Conservation (phyloP, 2,329 filamentous ascomycete species). For the Phialemonium atrogriseum region DNA sequence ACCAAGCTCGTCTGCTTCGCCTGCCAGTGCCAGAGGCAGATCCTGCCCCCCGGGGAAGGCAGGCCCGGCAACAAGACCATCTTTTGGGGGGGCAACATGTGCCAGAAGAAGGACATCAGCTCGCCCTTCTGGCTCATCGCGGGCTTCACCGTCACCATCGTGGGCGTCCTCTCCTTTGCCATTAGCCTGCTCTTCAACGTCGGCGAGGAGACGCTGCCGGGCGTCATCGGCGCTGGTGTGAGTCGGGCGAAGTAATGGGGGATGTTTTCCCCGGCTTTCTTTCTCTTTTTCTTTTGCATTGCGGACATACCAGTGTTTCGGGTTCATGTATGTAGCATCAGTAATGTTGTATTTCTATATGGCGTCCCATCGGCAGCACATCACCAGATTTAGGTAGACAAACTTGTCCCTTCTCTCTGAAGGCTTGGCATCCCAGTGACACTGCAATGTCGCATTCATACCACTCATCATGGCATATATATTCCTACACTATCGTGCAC, state of each 20-base stretch:
- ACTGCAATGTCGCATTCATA: too few species aligned
- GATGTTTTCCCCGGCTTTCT: too few species aligned
- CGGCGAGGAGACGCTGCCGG: constrained; percentile 79
- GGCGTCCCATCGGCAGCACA: constrained; percentile 14
- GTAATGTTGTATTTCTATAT: constrained; percentile 16
- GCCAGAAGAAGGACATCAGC: constrained; percentile 87
- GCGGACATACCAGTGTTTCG: too few species aligned
- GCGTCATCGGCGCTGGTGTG: constrained; percentile 93
- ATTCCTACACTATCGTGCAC: too few species aligned
- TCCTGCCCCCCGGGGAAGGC: constrained; percentile 29
- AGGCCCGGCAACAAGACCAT: constrained; percentile 51
- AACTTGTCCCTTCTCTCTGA: too few species aligned
- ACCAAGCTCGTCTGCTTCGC: constrained; percentile 57
- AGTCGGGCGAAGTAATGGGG: constrained; percentile 58
- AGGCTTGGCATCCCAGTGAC: too few species aligned
- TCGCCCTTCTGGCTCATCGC: constrained; percentile 82
- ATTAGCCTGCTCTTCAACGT: constrained; percentile 76
- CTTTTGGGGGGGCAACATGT: constrained; percentile 77
- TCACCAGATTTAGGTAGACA: too few species aligned
- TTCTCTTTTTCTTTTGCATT: too few species aligned
- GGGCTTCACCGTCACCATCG: constrained; percentile 61
- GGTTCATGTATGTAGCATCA: too few species aligned
- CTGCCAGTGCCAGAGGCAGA: constrained; percentile 64
- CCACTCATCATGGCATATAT: too few species aligned
- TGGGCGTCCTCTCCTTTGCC: constrained; percentile 59